These are phyloP conservation scores for Abrus precatorius DNA, from an alignment of 306 rosid genomes.

Conservation along the genomic window DNA sequence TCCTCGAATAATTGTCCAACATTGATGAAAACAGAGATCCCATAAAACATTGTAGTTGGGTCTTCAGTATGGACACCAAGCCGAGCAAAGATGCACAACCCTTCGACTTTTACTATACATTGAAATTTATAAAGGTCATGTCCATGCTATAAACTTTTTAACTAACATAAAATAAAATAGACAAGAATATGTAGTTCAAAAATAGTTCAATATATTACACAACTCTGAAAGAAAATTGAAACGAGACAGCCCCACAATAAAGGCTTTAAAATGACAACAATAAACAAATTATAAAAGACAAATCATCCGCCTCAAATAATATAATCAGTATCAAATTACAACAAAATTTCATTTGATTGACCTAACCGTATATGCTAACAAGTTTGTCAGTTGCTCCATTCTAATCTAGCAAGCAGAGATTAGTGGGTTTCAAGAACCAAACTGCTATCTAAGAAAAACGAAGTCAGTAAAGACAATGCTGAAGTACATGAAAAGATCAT, in stretches of 20 bases:
- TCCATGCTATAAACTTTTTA: background rate
- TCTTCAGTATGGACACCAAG: background rate
- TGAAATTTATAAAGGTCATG: background rate
- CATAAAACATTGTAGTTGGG: background rate
- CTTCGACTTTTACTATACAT: background rate
- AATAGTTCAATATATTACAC: slow-evolving; percentile 12
- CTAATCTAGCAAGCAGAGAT: slow-evolving; percentile 56
- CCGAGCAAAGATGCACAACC: background rate
- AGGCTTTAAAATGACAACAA: slow-evolving; percentile 2
- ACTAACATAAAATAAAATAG: background rate
- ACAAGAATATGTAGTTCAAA: slow-evolving; percentile 12
- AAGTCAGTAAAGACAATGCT: slow-evolving; percentile 38
- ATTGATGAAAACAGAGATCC: too few species aligned
- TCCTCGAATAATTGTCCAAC: too few species aligned
- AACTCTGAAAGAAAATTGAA: slow-evolving; percentile 5
- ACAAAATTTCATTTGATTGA: slow-evolving; percentile 54
- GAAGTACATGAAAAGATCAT: slow-evolving; percentile 53
- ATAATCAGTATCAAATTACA: slow-evolving; percentile 41
- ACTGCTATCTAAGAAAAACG: slow-evolving; percentile 35
- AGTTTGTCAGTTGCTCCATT: slow-evolving; percentile 41
- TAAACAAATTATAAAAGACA: slow-evolving; percentile 26
- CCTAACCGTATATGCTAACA: slow-evolving; percentile 45
- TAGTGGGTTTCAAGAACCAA: slow-evolving; percentile 44
- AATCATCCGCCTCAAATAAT: slow-evolving; percentile 4
- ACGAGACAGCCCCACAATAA: slow-evolving; percentile 23